phyloP scores from a whole-genome alignment of 2,329 filamentous ascomycete species.

The Lasiodiplodia sp. region DNA sequence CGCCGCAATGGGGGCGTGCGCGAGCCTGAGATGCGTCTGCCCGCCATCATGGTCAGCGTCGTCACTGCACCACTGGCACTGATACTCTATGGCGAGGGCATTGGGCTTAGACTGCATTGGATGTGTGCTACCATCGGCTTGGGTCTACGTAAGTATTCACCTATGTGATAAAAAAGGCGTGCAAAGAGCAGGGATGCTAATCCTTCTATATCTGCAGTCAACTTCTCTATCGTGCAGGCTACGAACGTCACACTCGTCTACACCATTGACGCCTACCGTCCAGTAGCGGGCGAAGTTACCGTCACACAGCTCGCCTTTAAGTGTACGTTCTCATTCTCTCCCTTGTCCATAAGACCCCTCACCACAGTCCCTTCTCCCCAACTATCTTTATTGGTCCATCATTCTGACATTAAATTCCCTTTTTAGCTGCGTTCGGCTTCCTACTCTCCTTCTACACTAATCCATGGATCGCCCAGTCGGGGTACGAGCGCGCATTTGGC shows the following conservation, averaged over 20 bases:
- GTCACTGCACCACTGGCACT: slow-evolving; percentile 40
- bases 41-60: slow-evolving; percentile 39
- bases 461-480: slow-evolving; percentile 60
- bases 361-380: neutral
- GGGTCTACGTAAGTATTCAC: slow-evolving; percentile 54
- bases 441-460: slow-evolving; percentile 68
- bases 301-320: slow-evolving; percentile 64
- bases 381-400: neutral
- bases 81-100: slow-evolving; percentile 43
- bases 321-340: slow-evolving; percentile 45
- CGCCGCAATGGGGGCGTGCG: slow-evolving; percentile 38
- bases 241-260: slow-evolving; percentile 66
- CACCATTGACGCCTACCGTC: slow-evolving; percentile 64
- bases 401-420: neutral
- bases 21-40: slow-evolving; percentile 47
- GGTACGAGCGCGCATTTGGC: slow-evolving; percentile 61
- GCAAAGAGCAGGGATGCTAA: neutral
- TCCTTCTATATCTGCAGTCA: slow-evolving; percentile 44
- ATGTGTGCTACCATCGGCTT: slow-evolving; percentile 64
- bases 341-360: neutral
- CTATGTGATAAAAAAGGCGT: neutral
- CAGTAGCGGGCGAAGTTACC: slow-evolving; percentile 63
- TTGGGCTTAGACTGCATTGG: slow-evolving; percentile 51
- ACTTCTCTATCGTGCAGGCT: slow-evolving; percentile 63
- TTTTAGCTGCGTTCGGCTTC: slow-evolving; percentile 62